Percentiles rank a stretch among this genome's conserved stretches.
These are phyloP conservation scores for Tolypocladium endophyticum DNA, from an alignment of 2,329 filamentous ascomycete species.

Conservation along the genomic window DNA sequence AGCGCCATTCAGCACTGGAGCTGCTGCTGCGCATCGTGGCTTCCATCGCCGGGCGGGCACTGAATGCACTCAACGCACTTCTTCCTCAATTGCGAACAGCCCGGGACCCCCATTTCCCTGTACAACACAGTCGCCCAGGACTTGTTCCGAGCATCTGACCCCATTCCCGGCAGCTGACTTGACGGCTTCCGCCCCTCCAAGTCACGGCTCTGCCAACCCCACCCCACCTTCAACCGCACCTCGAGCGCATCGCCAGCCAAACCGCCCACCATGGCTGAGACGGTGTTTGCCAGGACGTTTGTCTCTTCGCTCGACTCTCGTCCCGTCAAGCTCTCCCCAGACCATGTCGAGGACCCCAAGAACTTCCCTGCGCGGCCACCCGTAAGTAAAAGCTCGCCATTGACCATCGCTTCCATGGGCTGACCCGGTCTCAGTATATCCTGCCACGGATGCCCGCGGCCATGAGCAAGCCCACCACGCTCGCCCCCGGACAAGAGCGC, in stretches of 20 bases:
- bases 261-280: constrained; percentile 56
- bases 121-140: background rate
- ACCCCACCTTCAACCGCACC: background rate
- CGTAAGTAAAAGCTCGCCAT: constrained; percentile 35
- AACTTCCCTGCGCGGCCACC: constrained; percentile 66
- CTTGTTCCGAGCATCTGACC: background rate
- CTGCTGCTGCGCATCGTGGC: background rate
- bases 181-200: background rate
- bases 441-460: constrained; percentile 56
- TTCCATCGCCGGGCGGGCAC: too few relatives aligned
- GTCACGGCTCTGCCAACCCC: background rate
- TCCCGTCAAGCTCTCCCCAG: constrained; percentile 70
- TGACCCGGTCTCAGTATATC: constrained; percentile 43
- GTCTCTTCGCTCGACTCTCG: constrained; percentile 69
- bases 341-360: constrained; percentile 82
- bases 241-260: background rate
- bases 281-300: constrained; percentile 75
- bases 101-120: background rate
- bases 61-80: background rate
- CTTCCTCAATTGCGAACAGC: background rate
- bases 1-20: background rate
- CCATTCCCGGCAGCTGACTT: background rate
- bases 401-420: background rate
- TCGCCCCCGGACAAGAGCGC: constrained; percentile 41
- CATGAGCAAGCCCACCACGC: constrained; percentile 38